These are phyloP conservation scores for Albizia julibrissin DNA, from an alignment of 306 rosid genomes.

Conservation along the genomic window DNA sequence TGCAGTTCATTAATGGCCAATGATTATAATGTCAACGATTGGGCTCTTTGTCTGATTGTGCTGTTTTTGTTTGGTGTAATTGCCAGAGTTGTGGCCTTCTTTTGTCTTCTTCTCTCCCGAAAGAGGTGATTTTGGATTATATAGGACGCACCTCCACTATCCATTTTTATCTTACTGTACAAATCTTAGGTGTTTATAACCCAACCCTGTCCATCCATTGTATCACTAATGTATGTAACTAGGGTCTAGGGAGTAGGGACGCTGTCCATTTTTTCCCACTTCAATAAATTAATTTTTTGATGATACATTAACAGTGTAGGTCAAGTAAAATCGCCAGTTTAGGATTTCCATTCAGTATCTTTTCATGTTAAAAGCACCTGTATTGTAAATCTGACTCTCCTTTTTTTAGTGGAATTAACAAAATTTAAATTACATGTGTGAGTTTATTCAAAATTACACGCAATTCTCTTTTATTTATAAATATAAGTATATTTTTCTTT, in stretches of 20 bases:
- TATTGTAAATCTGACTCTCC: not conserved
- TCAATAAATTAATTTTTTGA: not conserved
- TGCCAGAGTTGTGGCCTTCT: conserved; percentile 53
- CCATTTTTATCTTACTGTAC: not conserved
- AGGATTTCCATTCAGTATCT: conserved; percentile 6
- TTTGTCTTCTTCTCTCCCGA: conserved; percentile 35
- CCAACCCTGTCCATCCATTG: conserved; percentile 5
- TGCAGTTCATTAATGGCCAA: conserved; percentile 55
- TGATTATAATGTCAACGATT: conserved; percentile 62
- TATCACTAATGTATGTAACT: conserved; percentile 11
- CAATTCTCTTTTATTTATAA: not conserved
- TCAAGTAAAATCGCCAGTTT: conserved; percentile 17
- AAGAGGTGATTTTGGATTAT: conserved; percentile 42
- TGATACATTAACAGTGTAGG: conserved; percentile 27
- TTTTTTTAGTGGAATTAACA: not conserved
- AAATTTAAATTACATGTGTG: not conserved
- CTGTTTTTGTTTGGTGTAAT: conserved; percentile 52
- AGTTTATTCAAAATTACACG: not conserved
- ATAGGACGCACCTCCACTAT: not conserved
- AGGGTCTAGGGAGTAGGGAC: not conserved
- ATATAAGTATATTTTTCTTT: not conserved
- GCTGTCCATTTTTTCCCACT: conserved; percentile 1
- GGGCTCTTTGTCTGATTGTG: conserved; percentile 53
- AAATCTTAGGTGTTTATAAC: conserved; percentile 8
- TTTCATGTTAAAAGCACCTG: not conserved